phyloP scores from a whole-genome alignment of 1,139 yeast genomes.

The Debaryomyces coudertii region DNA sequence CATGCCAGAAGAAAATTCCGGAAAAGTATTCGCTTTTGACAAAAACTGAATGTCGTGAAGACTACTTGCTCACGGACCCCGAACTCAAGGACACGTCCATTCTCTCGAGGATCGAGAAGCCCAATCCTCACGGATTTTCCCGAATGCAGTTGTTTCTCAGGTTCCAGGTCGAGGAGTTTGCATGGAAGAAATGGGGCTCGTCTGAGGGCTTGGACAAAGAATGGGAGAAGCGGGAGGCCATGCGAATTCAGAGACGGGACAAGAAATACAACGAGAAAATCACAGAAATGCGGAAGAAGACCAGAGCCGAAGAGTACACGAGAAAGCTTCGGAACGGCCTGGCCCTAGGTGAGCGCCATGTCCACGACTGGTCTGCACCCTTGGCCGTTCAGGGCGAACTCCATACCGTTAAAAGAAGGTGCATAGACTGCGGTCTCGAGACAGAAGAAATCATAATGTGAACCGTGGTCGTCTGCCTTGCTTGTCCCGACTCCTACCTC shows the following conservation, averaged over 20 bases:
- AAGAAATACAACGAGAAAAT: conserved; percentile 75
- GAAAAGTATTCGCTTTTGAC: conserved; percentile 90
- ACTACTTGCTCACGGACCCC: conserved; percentile 89
- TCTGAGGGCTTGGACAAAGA: conserved; percentile 88
- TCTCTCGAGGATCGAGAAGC: conserved; percentile 80
- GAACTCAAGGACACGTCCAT: conserved; percentile 74
- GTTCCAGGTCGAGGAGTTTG: conserved; percentile 88
- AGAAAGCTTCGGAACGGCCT: conserved; percentile 63
- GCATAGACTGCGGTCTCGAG: conserved; percentile 83
- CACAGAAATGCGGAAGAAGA: conserved; percentile 83
- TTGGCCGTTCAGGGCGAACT: conserved; percentile 37
- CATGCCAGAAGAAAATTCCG: conserved; percentile 71
- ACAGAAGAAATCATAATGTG: conserved; percentile 60
- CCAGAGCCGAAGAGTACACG: conserved; percentile 91
- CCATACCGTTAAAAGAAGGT: conserved; percentile 58
- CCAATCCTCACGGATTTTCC: conserved; percentile 93
- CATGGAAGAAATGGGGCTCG: conserved; percentile 95
- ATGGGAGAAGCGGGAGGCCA: conserved; percentile 81
- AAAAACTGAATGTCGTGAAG: conserved; percentile 93
- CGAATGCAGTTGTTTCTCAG: conserved; percentile 91
- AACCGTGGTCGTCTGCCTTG: neutral
- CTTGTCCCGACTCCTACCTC: neutral
- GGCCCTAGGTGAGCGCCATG: conserved; percentile 57
- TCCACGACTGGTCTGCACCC: conserved; percentile 78
- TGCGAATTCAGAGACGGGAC: conserved; percentile 73